Evolutionary conservation across 108 stramenopile genomes (phyloP).

Genomic region (Fragilariopsis cylindrus): DNA sequence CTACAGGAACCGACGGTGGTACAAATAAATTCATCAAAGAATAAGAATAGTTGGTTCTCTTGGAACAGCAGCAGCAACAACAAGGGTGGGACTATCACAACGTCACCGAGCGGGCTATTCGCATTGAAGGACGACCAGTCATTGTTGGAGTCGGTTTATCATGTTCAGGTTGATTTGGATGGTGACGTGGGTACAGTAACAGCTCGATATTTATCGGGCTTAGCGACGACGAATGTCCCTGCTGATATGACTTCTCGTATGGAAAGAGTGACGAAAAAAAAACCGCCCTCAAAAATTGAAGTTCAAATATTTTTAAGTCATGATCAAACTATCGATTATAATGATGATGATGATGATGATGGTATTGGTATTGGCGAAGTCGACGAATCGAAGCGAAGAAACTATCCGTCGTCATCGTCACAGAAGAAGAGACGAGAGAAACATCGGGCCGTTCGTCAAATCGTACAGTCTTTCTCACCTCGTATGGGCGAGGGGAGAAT

Average conservation of each 20-base stretch:
- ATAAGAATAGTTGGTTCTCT: conserved; percentile 39
- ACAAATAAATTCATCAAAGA: conserved; percentile 16
- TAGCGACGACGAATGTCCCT: conserved; percentile 65
- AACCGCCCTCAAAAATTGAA: conserved; percentile 55
- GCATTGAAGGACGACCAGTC: conserved; percentile 45
- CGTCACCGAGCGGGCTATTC: conserved; percentile 60
- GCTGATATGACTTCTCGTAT: conserved; percentile 61
- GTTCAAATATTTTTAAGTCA: conserved; percentile 68
- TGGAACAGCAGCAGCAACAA: conserved; percentile 28
- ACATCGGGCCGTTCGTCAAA: conserved; percentile 16
- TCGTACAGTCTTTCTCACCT: conserved; percentile 65
- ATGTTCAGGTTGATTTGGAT: conserved; percentile 44
- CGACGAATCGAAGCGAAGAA: not conserved
- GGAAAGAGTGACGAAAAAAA: conserved; percentile 87
- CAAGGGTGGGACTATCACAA: conserved; percentile 57
- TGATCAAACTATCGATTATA: conserved; percentile 35
- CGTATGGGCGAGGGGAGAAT: conserved; percentile 61
- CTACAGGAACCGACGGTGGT: conserved; percentile 50
- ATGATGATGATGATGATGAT: conserved; percentile 6
- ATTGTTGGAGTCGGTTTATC: conserved; percentile 43
- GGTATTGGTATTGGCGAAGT: not conserved
- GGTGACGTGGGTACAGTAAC: conserved; percentile 49
- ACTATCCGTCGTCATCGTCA: not conserved
- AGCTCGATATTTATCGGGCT: conserved; percentile 73
- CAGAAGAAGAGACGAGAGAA: conserved; percentile 4